phyloP scores from a whole-genome alignment of 805 yeast species.

The Saturnispora mendoncae region DNA sequence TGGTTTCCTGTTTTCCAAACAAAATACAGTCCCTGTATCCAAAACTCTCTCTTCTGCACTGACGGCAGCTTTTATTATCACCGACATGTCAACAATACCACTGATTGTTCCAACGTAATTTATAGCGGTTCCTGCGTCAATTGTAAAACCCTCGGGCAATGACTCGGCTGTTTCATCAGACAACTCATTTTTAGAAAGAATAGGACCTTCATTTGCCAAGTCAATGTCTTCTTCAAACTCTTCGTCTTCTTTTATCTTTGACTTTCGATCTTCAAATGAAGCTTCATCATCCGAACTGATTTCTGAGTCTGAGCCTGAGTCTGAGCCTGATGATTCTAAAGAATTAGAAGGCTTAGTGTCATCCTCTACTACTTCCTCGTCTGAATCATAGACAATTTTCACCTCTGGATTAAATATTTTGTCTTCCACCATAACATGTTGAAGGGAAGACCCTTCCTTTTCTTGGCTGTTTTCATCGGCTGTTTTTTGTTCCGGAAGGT shows the following conservation, averaged over 20 bases:
- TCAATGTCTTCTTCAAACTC: slow-evolving; percentile 29
- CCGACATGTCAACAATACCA: slow-evolving; percentile 61
- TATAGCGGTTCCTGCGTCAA: slow-evolving; percentile 54
- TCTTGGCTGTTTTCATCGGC: neutral
- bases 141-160: slow-evolving; percentile 56
- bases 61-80: slow-evolving; percentile 57
- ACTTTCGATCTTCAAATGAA: slow-evolving; percentile 18
- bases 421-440: slow-evolving; percentile 2
- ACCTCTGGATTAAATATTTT: slow-evolving; percentile 18
- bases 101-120: slow-evolving; percentile 64
- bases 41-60: slow-evolving; percentile 83
- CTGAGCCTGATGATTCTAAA: slow-evolving; percentile 15
- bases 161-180: slow-evolving; percentile 57
- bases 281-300: slow-evolving; percentile 5
- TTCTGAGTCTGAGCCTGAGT: slow-evolving; percentile 18
- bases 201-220: slow-evolving; percentile 45
- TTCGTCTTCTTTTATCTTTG: slow-evolving; percentile 18
- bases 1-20: slow-evolving; percentile 60
- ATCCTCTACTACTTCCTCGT: slow-evolving; percentile 11
- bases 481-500: neutral
- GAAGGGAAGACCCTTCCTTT: too few species aligned
- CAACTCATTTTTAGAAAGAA: slow-evolving; percentile 70
- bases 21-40: slow-evolving; percentile 71
- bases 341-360: neutral
- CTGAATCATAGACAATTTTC: slow-evolving; percentile 17